Base-by-base conservation (phyloP, 2,329 filamentous ascomycete genomes). In the Calonectria honghensis region DNA sequence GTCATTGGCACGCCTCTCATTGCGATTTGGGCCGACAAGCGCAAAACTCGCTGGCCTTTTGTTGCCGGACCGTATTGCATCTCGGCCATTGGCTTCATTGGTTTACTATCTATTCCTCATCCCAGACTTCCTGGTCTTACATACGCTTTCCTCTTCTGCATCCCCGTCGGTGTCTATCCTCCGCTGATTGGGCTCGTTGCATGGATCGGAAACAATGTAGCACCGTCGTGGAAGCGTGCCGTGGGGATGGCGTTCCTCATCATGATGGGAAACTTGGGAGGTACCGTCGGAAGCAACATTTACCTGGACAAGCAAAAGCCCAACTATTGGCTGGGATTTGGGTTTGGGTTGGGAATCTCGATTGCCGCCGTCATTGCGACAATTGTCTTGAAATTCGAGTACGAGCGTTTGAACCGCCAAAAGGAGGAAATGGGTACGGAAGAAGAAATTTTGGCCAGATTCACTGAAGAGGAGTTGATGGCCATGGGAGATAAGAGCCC, bases 201-300 rank as follows among this genome's bases (percentile, higher is more conserved):
- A 4, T 73, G 71, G 71, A 64, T 73, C 6, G 39, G 39, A 20
- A 70, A 73, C n/a, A 74, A 74, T n/a, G 29, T 54, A 2, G 50
- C 68, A 4, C 72, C 72, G 3, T 51, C 61, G 4, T 67, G 68
- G 59, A 70, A 70, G 31, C 39, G 72, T 16, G 72, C 72, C 1
- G 39, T 67, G 13, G 72, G 72, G 2, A 70, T 67, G 50, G 72
- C 72, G 1, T 3, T 68, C 4, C 32, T 45, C 10, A 61, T 74
- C 27, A 48, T 45, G 24, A 10, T 65, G 7, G 72, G 68, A 7
- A 74, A 74, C 20, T n/a, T 74, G 37, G 73, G 59, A 45, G 52
- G 69, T 20, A 16, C 27, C n/a, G n/a, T 74, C 16, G 72, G 72
- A 13, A 51, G 35, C n/a, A 71, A 74, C 63, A 74, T 74, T 27